Conservation (phyloP, 208 protist genomes). For the Trichomonas vaginalis region DNA sequence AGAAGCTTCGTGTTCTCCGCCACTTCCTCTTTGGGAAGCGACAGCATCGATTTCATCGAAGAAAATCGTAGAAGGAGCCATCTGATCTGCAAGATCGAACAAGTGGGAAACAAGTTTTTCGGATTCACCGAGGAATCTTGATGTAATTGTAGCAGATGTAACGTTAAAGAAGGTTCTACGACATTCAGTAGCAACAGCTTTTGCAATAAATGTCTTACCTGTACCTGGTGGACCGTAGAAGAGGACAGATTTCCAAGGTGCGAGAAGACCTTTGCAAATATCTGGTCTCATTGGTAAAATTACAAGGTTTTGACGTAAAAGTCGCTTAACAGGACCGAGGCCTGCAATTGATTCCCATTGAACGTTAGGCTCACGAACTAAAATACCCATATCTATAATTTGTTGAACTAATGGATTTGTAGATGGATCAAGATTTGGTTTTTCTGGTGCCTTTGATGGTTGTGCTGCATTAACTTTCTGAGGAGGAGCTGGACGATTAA, state of each 20-base stretch:
- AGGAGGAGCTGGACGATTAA: neutral
- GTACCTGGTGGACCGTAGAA: conserved; percentile 37
- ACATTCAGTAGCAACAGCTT: conserved; percentile 52
- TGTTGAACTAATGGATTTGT: neutral
- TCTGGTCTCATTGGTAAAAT: conserved; percentile 45
- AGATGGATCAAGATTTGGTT: neutral
- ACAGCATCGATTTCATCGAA: conserved; percentile 53
- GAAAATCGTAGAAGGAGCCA: conserved; percentile 59
- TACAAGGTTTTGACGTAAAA: conserved; percentile 44
- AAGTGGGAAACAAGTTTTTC: conserved; percentile 60
- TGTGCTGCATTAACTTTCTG: neutral
- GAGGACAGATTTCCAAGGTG: conserved; percentile 33
- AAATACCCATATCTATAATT: neutral
- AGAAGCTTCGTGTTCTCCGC: conserved; percentile 31
- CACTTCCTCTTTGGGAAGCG: conserved; percentile 3
- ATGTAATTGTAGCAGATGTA: conserved; percentile 53
- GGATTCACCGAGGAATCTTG: conserved; percentile 54
- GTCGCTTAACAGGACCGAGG: conserved; percentile 36
- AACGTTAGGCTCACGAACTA: neutral
- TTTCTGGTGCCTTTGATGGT: neutral
- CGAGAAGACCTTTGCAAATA: conserved; percentile 39
- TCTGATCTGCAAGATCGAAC: conserved; percentile 52
- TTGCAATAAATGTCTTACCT: conserved; percentile 48
- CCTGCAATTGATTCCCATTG: neutral
- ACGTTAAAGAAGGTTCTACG: conserved; percentile 56